Evolutionary conservation across 768 basidiomycete genomes (phyloP), one percentile per base, ranked within the genome.

Genomic region (Hericium rajendrae): DNA sequence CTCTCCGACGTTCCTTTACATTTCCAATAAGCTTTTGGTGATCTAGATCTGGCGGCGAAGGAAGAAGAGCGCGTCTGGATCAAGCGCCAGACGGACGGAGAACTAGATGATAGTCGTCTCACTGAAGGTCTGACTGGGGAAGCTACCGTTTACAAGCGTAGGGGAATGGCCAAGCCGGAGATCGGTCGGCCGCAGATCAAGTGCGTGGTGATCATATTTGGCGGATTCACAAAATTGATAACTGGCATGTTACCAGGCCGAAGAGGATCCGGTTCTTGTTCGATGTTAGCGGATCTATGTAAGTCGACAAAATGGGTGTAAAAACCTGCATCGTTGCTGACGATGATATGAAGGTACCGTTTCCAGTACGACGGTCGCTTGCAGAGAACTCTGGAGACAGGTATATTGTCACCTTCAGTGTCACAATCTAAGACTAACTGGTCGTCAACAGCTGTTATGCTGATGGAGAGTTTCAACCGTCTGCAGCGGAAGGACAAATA

Each of bases 51-150:
- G 18, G 76, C 83, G 13, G 82, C 84, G 0, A 83, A 79, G 58
- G 84, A 85, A 61, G 84, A 85, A 63, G 84, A 85, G 60, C 78
- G 84, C 12, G 78, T 86, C 2, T 86, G 84, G 84, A 71, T 85
- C 15, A 86, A 85, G 64, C 78, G 84, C 2, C 84, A 85, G 68
- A 84, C 80, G 1, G 84, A 86, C 63, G 84, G 84, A 39, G 84
- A 86, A 62, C 73, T 86, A 4, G 84, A 86, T 60, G 83, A 85
- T 64, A 81, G 74, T 57, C 75, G 84, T 15, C 67, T 86, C 53
- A 82, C 82, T 11, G 84, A 86, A 65, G 84, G 84, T 20, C 65
- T 86, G 38, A 85, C 84, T 10, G 84, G 84, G 9, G 84, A 86
- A 65, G 74, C 81, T 9, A 80, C 83, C 0, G 83, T 86, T 2